Evolutionary conservation across 768 basidiomycete genomes (phyloP), one percentile per base, ranked within the genome.

Genomic region (Boletus insuetus): DNA sequence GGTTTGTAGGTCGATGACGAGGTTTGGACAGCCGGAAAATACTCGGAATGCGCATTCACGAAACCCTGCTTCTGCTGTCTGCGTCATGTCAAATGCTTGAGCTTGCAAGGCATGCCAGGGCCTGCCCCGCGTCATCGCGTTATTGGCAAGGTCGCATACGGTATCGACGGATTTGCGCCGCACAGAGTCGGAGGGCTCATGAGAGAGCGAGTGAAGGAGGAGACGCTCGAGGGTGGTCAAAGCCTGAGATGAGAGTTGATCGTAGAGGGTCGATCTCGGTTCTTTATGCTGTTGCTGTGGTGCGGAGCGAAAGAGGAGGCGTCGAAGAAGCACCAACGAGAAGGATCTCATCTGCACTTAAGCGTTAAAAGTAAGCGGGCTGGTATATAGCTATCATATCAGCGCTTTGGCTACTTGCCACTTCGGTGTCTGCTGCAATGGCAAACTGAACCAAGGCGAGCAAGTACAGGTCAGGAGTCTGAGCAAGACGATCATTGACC

Each of bases 51-150:
- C 87, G 58, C 78, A 82, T 61, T 87, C 84, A 24, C 83, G 73
- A 58, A 80, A 65, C 6, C 72, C 71, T 24, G 68, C 58, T 39
- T 58, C 63, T n/a, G 61, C 49, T 29, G 56, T 46, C 37, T 70
- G 62, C 6, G 81, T 77, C 86, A 90, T 88, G 44, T 71, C 76
- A 62, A 91, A 91, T 0, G 79, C 77, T 51, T 86, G 86, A 0
- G 81, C 82, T 64, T 91, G 90, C 1, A 92, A 74, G 3, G 85
- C 86, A 64, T 90, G 89, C 90, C 90, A 93, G 3, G 89, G 89
- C 10, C 88, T 71, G 1, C 90, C 91, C 2, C 89, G 79, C 16
- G 70, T 66, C 86, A 92, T 89, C 12, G 82, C 82, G 54, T 87
- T 82, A 52, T 86, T 86, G 7, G 90, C 86, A 29, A 92, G 73